phyloP scores from a whole-genome alignment of 495 filamentous ascomycete species.

The Penicillium goetzii region DNA sequence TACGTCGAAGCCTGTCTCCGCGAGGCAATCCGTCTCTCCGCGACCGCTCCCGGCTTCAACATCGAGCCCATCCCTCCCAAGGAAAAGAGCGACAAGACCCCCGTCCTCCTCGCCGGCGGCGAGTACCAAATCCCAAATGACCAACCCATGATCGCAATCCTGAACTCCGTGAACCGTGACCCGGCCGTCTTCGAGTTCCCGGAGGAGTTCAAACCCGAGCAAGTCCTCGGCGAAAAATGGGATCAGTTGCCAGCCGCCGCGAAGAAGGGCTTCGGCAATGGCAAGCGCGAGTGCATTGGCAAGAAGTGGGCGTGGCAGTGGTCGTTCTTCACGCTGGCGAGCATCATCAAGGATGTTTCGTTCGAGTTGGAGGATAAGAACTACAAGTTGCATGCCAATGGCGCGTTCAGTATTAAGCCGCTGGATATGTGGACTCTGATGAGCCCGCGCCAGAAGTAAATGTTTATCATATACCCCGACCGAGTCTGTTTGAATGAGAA shows the following conservation, averaged over 20 bases:
- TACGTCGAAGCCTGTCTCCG: slow-evolving; percentile 71
- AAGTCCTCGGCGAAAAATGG: slow-evolving; percentile 69
- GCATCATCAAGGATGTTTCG: slow-evolving; percentile 46
- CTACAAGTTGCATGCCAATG: slow-evolving; percentile 46
- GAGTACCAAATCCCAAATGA: slow-evolving; percentile 67
- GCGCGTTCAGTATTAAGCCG: slow-evolving; percentile 45
- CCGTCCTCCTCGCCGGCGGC: slow-evolving; percentile 58
- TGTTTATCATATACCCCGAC: background rate
- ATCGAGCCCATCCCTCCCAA: slow-evolving; percentile 56
- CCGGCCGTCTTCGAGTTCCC: slow-evolving; percentile 69
- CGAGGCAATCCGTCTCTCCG: slow-evolving; percentile 71
- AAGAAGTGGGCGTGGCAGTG: slow-evolving; percentile 68
- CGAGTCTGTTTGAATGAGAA: background rate
- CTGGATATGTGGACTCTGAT: slow-evolving; percentile 40
- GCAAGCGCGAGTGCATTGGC: slow-evolving; percentile 69
- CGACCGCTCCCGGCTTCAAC: slow-evolving; percentile 69
- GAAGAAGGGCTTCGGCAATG: slow-evolving; percentile 73
- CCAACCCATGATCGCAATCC: slow-evolving; percentile 64
- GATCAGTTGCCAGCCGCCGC: slow-evolving; percentile 59
- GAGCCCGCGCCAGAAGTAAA: slow-evolving; percentile 40
- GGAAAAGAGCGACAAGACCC: slow-evolving; percentile 57
- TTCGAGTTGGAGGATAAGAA: slow-evolving; percentile 48
- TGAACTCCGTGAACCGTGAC: slow-evolving; percentile 69
- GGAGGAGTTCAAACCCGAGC: slow-evolving; percentile 66
- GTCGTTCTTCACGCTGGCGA: slow-evolving; percentile 46